Base-by-base conservation (phyloP, 179 eudicot species). In the Silene noctiflora region DNA sequence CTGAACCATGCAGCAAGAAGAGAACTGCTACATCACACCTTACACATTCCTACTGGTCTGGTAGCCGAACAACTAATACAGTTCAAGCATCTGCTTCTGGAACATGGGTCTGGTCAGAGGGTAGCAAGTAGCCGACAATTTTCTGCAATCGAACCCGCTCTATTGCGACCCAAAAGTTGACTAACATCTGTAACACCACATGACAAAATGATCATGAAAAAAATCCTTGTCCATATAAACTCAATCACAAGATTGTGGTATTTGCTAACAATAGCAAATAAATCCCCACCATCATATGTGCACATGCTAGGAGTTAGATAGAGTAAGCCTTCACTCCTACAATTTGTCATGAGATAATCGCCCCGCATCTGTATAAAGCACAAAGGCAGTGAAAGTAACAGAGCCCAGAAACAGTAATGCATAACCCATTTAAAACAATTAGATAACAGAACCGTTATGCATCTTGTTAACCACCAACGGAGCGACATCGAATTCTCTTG, bases 181-280 rank as follows among this genome's bases (percentile, higher is more conserved):
- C 48, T 42, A 65, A 59, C 17, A 77, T 77, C 86, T 83, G 83
- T 80, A 59, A 75, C 67, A 77, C 75, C 62, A 77, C 74, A 80
- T 53, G 71, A 70, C 13, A 77, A 17, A 69, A 35, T 71, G 53
- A 76, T 71, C 27, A 67, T 70, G 62, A 80, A 65, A 29, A 48
- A 70, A 6, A 77, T 69, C 29, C 51, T 29, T 14, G 51, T 25
- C 61, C 20, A 60, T 10, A 51, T 11, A 60, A 44, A 56, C 27
- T 67, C 64, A 77, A 25, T 46, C 74, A 72, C 67, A 72, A 80
- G 27, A 53, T 31, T 56, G 19, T 6, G 67, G 19, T 4, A 81
- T 53, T 35, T 51, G 56, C 77, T 67, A 39, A 65, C 9, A 71
- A 25, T 56, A 53, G 31, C 59, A 59, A 27, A 59, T 66, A 69